Evolutionary conservation across 1,284 basidiomycete genomes (phyloP).

Genomic region (Pulveroboletus sp.): DNA sequence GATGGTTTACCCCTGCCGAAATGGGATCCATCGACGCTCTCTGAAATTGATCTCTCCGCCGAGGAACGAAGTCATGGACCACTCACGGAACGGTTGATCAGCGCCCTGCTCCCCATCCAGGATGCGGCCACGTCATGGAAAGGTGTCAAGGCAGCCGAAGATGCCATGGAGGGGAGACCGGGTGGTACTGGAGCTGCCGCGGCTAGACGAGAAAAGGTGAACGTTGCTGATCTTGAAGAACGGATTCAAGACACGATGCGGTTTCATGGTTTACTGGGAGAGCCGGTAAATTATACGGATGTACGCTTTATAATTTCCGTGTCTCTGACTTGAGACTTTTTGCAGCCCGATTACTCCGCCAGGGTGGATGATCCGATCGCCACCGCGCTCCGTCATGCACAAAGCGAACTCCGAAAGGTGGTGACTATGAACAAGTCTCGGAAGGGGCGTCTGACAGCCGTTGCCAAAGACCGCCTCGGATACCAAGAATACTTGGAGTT

Average conservation of each 20-base stretch:
- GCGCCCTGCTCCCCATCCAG: slow-evolving; percentile 70
- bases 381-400: slow-evolving; percentile 84
- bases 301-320: background rate
- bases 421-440: slow-evolving; percentile 82
- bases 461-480: slow-evolving; percentile 86
- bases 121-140: slow-evolving; percentile 64
- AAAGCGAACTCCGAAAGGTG: slow-evolving; percentile 78
- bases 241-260: slow-evolving; percentile 72
- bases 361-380: slow-evolving; percentile 93
- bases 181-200: slow-evolving; percentile 73
- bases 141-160: slow-evolving; percentile 75
- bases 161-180: slow-evolving; percentile 79
- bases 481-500: slow-evolving; percentile 86
- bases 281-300: slow-evolving; percentile 46
- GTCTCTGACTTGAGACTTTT: slow-evolving; percentile 20
- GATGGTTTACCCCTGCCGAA: slow-evolving; percentile 40
- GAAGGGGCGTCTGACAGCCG: slow-evolving; percentile 68
- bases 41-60: slow-evolving; percentile 59
- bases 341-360: slow-evolving; percentile 73
- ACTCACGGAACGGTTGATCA: slow-evolving; percentile 78
- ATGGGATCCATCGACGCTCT: slow-evolving; percentile 74
- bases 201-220: slow-evolving; percentile 68
- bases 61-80: slow-evolving; percentile 79
- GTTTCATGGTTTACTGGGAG: slow-evolving; percentile 63
- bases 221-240: slow-evolving; percentile 69